Base-by-base conservation (phyloP, 441 rosid species). In the Manihot esculenta region DNA sequence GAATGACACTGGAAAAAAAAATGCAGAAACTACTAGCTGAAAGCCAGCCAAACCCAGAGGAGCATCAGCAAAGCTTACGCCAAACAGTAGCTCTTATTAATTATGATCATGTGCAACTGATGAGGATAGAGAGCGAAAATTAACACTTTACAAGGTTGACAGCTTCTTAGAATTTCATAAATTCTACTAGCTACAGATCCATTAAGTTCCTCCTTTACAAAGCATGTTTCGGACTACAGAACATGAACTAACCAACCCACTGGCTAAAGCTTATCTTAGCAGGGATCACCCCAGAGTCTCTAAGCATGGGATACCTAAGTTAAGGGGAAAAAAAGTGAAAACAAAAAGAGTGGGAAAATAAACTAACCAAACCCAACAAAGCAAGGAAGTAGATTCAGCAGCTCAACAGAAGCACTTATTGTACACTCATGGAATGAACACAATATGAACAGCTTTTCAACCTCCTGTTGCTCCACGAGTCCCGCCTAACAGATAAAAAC, bases 391-490 rank as follows among this genome's bases (percentile, higher is more conserved):
- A 71, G 83, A 73, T 70, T 33, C 75, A 69, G 79, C 79, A 79
- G 76, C 68, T 50, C 55, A 48, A 59, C 63, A 54, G 60, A 41
- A 50, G 60, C 10, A 61, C n/a, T 72, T 41, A 13, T 55, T 27
- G 57, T 7, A 47, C 33, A 26, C 42, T 21, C 51, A 26, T 35
- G 17, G 56, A 56, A 51, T 56, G 49, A 23, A 68, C 24, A 51
- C 56, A 44, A 59, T 74, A 21, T 50, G 10, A 62, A 70, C 65
- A 73, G 75, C 75, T 66, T 73, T 76, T 91, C 85, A 87, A 74
- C 82, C 82, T 51, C 80, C 81, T 26, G 73, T 79, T 59, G 82
- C 74, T 17, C 83, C 78, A 41, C 73, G 85, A 72, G 77, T 59
- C 57, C 88, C 88, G 64, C 74, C 89, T 84, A 72, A 42, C 38